Evolutionary conservation across 2,329 filamentous ascomycete species (phyloP).

Genomic region (Fusarium torreyae): DNA sequence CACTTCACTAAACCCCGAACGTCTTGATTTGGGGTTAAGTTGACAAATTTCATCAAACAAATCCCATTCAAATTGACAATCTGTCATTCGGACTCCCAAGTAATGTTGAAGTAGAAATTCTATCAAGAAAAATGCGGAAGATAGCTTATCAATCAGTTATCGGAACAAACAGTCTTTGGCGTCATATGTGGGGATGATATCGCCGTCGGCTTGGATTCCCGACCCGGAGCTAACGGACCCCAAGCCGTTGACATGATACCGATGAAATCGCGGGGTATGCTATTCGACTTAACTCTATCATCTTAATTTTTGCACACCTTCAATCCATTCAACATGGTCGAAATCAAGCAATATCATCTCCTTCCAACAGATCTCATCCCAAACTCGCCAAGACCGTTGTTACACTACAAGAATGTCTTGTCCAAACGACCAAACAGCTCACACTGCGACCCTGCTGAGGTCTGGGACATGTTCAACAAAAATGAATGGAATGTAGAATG

Average conservation of each 20-base stretch:
- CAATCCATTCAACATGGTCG: constrained; percentile 17
- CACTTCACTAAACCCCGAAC: no score
- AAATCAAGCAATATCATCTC: constrained; percentile 58
- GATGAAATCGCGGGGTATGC: background rate
- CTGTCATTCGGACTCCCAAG: no score
- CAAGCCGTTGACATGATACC: background rate
- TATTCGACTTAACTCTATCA: background rate
- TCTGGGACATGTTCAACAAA: constrained; percentile 57
- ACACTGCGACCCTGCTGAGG: constrained; percentile 55
- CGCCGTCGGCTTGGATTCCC: constrained; percentile 15
- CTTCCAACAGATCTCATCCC: constrained; percentile 63
- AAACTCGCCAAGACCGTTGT: constrained; percentile 66
- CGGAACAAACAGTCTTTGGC: no score
- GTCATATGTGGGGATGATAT: background rate
- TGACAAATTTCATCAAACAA: no score
- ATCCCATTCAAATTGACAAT: no score
- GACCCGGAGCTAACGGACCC: constrained; percentile 22
- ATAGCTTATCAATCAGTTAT: no score
- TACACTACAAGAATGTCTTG: constrained; percentile 62
- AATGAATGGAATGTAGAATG: constrained; percentile 70
- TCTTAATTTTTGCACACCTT: rapidly evolving
- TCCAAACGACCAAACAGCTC: background rate
- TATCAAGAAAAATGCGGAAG: no score
- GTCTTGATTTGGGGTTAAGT: no score
- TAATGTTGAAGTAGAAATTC: no score